phyloP scores from a whole-genome alignment of 108 stramenopile species.

The Heterococcus sp. region DNA sequence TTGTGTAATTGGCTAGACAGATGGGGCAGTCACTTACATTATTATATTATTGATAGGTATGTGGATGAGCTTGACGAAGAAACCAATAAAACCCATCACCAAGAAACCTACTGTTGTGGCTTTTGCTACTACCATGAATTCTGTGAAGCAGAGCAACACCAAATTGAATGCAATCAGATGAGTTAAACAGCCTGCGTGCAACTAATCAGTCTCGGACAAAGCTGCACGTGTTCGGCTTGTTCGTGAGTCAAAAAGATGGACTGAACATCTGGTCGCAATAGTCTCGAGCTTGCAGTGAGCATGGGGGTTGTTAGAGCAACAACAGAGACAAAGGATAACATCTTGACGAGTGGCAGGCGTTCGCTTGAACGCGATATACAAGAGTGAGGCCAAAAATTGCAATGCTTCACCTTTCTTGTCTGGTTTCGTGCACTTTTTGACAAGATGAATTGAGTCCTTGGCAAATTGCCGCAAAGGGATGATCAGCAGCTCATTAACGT shows the following conservation, averaged over 20 bases:
- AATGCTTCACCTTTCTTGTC: conserved; percentile 71
- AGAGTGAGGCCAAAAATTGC: neutral
- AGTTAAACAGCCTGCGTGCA: too few species aligned
- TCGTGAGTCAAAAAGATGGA: neutral
- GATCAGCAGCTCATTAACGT: conserved; percentile 70
- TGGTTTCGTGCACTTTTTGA: conserved; percentile 98
- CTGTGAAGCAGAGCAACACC: conserved; percentile 32
- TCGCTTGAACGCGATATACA: neutral
- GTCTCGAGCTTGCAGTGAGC: too few species aligned
- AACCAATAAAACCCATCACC: conserved; percentile 99
- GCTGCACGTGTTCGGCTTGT: too few species aligned
- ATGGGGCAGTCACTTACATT: too few species aligned
- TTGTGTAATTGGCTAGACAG: too few species aligned
- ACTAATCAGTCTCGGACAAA: too few species aligned
- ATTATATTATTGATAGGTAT: conserved; percentile 99
- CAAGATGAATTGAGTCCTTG: conserved; percentile 94
- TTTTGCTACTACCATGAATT: conserved; percentile 83
- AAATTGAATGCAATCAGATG: too few species aligned
- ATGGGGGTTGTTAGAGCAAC: too few species aligned
- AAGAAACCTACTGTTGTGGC: conserved; percentile 93
- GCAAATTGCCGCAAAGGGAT: conserved; percentile 90
- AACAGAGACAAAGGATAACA: too few species aligned
- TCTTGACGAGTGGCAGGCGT: neutral
- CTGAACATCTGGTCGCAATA: neutral
- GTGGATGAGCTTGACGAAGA: conserved; percentile 99